Conservation (phyloP, 106 monocot genomes). For the Triglochin maritima region DNA sequence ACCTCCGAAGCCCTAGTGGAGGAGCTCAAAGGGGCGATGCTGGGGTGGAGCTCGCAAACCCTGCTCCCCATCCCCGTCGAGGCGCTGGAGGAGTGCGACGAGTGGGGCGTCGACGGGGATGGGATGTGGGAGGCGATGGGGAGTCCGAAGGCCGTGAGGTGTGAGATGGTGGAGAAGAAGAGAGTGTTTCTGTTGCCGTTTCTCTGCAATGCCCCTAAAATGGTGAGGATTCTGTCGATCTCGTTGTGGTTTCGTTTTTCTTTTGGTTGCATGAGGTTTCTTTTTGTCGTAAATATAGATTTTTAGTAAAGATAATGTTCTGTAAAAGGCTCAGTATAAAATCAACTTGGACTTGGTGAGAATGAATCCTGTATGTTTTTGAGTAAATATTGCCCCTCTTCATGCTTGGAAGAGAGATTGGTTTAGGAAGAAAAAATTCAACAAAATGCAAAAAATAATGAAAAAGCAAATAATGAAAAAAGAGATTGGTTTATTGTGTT, state of each 20-base stretch:
- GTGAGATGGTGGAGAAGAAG: conserved; percentile 32
- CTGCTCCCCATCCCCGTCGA: conserved; percentile 22
- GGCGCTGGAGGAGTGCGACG: conserved; percentile 1
- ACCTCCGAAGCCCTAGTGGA: not conserved
- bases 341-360: too few species aligned
- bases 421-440: too few species aligned
- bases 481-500: too few species aligned
- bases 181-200: conserved; percentile 57
- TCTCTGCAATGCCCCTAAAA: conserved; percentile 37
- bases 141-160: conserved; percentile 9
- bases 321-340: too few species aligned
- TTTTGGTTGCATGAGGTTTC: too few species aligned
- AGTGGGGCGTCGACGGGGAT: not conserved
- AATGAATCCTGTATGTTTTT: too few species aligned
- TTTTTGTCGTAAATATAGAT: too few species aligned
- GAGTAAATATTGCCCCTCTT: too few species aligned
- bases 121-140: conserved; percentile 13
- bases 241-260: not conserved
- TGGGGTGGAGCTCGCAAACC: conserved; percentile 17
- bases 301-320: too few species aligned
- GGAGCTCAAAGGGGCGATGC: conserved; percentile 1
- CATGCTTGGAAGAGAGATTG: too few species aligned
- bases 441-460: too few species aligned
- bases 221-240: conserved; percentile 24
- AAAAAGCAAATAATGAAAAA: too few species aligned